Evolutionary conservation across 306 rosid species (phyloP), one percentile per base, ranked within the genome.

Genomic region (Glycine soja): DNA sequence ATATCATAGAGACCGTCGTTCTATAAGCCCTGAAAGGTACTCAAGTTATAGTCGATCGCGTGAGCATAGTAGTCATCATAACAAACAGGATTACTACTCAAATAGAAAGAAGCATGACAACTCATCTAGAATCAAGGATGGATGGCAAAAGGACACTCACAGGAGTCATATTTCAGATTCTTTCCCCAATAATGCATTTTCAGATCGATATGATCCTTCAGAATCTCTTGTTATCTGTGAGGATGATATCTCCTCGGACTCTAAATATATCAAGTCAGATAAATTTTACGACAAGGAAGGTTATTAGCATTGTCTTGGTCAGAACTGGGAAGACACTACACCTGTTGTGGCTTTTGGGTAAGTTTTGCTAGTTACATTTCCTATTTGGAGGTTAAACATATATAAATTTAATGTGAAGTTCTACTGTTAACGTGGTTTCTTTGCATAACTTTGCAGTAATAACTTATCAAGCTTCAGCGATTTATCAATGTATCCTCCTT

Each of bases 401-500:
- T 75, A 24, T 83, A 64, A 64, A 50, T 85, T 81, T 76, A 76
- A 73, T 72, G 67, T 72, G 76, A 76, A 38, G 13, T 75, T 78
- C 79, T 67, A 73, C 78, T 81, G 65, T 88, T 88, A 89, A 89
- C 89, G 30, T 82, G 72, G 84, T 88, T 90, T 88, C 71, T 85
- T 82, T 87, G 74, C 86, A 78, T 65, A 72, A 86, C 70, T 83
- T 88, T 93, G 97, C 98, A 93, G 99, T 87, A 82, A 69, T 70
- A 85, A 76, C 90, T 81, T 85, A 76, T 72, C 90, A 85, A 88
- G 90, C 87, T 85, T 87, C 94, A 69, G 90, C 87, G 84, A 76
- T 88, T 84, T 86, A 76, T 82, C 87, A 78, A 80, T 85, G 96
- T 95, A 95, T 95, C 98, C 99, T 90, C 85, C 90, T 83, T 86